Evolutionary conservation across 148 eudicot genomes (phyloP).

Genomic region (Silene conica): DNA sequence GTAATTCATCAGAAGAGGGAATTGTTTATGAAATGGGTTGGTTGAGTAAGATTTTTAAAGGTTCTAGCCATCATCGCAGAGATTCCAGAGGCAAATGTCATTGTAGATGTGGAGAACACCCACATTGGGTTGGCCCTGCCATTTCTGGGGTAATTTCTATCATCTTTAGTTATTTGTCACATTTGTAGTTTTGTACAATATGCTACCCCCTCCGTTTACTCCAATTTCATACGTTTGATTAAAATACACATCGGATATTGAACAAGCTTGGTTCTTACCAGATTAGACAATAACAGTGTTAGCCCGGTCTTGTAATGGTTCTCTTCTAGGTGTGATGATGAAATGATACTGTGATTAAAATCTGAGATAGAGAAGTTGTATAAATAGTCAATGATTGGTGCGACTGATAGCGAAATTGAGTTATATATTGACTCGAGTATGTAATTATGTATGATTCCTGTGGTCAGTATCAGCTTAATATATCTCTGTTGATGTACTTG

Average conservation of each 20-base stretch:
- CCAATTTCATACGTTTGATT: no score
- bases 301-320: not conserved
- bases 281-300: no score
- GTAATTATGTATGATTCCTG: not conserved
- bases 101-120: slow-evolving; percentile 53
- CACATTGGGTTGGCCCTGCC: slow-evolving; percentile 57
- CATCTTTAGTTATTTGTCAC: not conserved
- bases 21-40: slow-evolving; percentile 61
- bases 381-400: no score
- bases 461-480: not conserved
- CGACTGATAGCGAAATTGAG: no score
- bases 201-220: no score
- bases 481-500: slow-evolving; percentile 16
- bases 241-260: no score
- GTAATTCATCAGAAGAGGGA: slow-evolving; percentile 22
- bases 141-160: slow-evolving; percentile 43
- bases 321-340: no score
- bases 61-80: slow-evolving; percentile 57
- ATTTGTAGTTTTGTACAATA: no score
- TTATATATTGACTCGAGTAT: no score
- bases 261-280: no score
- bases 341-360: no score
- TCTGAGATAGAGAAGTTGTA: no score
- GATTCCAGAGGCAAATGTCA: slow-evolving; percentile 57
- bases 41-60: slow-evolving; percentile 69